These are phyloP conservation scores for Macrophomina phaseolina DNA, from an alignment of 2,329 filamentous ascomycete species.

Conservation along the genomic window DNA sequence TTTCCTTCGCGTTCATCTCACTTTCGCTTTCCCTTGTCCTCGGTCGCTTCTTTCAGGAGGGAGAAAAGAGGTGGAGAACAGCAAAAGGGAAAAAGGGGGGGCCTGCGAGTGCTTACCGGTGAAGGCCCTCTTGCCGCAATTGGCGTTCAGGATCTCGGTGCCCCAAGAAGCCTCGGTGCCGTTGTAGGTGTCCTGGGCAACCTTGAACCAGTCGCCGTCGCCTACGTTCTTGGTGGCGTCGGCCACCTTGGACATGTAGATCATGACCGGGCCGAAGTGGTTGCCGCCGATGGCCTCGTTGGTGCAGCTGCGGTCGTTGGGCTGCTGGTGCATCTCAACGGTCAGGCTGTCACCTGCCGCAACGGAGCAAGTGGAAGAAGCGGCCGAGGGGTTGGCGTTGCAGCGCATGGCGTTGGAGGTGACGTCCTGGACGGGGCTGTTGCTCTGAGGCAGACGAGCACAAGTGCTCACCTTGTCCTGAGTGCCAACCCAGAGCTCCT, in stretches of 20 bases:
- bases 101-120: slow-evolving; percentile 42
- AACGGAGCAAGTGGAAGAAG: slow-evolving; percentile 34
- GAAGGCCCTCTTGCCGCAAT: slow-evolving; percentile 51
- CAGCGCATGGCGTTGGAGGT: slow-evolving; percentile 42
- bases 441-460: slow-evolving; percentile 54
- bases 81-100: slow-evolving; percentile 21
- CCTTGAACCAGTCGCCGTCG: slow-evolving; percentile 62
- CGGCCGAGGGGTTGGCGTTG: slow-evolving; percentile 40
- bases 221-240: slow-evolving; percentile 59
- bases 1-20: background rate
- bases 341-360: slow-evolving; percentile 42
- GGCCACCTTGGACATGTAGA: slow-evolving; percentile 48
- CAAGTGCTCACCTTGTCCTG: slow-evolving; percentile 45
- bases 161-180: slow-evolving; percentile 46
- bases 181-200: slow-evolving; percentile 48
- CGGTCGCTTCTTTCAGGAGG: background rate
- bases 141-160: slow-evolving; percentile 48
- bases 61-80: background rate
- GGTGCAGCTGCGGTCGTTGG: slow-evolving; percentile 39
- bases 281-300: slow-evolving; percentile 44
- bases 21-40: slow-evolving; percentile 29
- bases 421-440: slow-evolving; percentile 44
- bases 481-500: slow-evolving; percentile 45
- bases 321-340: slow-evolving; percentile 47
- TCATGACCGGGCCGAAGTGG: slow-evolving; percentile 52